Evolutionary conservation across 306 rosid species (phyloP), one percentile per base, ranked within the genome.

Genomic region (Cicer arietinum): DNA sequence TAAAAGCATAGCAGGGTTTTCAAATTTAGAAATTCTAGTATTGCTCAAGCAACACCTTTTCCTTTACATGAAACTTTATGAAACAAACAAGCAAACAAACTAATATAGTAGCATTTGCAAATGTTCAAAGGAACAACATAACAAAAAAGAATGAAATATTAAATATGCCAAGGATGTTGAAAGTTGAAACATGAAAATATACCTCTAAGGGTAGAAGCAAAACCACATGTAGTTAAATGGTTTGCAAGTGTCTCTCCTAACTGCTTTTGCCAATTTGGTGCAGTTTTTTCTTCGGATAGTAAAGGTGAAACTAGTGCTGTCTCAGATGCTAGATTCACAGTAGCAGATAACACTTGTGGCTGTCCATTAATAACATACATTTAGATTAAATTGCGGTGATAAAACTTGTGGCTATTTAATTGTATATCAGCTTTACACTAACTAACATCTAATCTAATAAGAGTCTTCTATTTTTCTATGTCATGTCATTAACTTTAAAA

Each of bases 281-380:
- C 52, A 53, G 67, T 79, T 86, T 87, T 91, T 30, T 85, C 86
- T 81, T 86, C 89, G 7, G 88, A 75, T 14, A 78, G 74, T 11
- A 81, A 87, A 11, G 93, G 93, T 80, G 91, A 87, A 62, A 94
- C 88, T 10, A 85, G 69, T 75, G 97, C 98, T 59, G 79, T 83
- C 88, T 91, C 94, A 0, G 96, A 84, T 35, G 91, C 57, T 67
- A 94, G 88, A 76, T 89, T 94, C 67, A 94, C 97, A 75, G 69
- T 89, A 6, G 97, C 98, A 71, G 98, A 88, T 42, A 92, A 87
- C 67, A 94, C 98, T 81, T 86, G 88, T 39, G 97, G 85, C 98
- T 94, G 89, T 39, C 67, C 87, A 80, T 75, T 73, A 10, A 71
- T 47, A 17, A n/a, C 35, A 12, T 18, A n/a, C 69, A 74, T 77